Percentiles rank a stretch among this genome's conserved stretches.
These are phyloP conservation scores for Tetrapisispora pingtungensis DNA, from an alignment of 805 yeast genomes.

Conservation along the genomic window DNA sequence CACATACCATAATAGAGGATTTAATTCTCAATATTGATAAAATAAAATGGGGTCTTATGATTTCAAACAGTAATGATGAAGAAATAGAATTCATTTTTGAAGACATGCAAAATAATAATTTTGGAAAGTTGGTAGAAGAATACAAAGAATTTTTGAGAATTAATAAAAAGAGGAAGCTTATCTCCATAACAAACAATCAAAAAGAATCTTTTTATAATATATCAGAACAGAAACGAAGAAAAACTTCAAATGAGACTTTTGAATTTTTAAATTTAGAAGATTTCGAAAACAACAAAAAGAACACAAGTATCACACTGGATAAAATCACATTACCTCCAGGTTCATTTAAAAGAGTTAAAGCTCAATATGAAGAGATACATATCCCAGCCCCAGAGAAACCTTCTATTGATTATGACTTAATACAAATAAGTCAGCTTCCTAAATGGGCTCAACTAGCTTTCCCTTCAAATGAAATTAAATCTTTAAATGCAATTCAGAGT, in stretches of 20 bases:
- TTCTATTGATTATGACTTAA: slow-evolving; percentile 33
- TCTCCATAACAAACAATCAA: neutral
- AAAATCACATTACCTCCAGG: slow-evolving; percentile 74
- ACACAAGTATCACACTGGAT: slow-evolving; percentile 14
- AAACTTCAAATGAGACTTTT: slow-evolving; percentile 18
- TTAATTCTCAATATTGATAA: slow-evolving; percentile 42
- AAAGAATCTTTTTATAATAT: neutral
- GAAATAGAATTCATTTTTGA: slow-evolving; percentile 30
- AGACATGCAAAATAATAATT: slow-evolving; percentile 38
- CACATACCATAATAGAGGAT: slow-evolving; percentile 2
- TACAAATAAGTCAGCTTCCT: slow-evolving; percentile 57
- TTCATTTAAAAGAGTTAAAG: slow-evolving; percentile 64
- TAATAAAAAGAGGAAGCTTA: neutral
- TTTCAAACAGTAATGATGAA: slow-evolving; percentile 32
- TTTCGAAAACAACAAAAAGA: neutral
- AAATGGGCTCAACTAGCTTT: slow-evolving; percentile 76
- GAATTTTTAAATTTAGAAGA: slow-evolving; percentile 1
- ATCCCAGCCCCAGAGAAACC: slow-evolving; percentile 75
- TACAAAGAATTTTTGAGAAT: slow-evolving; percentile 8
- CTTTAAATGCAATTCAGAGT: slow-evolving; percentile 77
- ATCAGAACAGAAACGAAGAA: neutral
- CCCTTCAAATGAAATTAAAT: slow-evolving; percentile 50
- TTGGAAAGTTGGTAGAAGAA: slow-evolving; percentile 35
- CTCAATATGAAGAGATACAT: slow-evolving; percentile 76
- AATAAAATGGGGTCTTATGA: slow-evolving; percentile 40